Base-by-base conservation (phyloP, 495 filamentous ascomycete genomes). In the Cenococcum geophilum region DNA sequence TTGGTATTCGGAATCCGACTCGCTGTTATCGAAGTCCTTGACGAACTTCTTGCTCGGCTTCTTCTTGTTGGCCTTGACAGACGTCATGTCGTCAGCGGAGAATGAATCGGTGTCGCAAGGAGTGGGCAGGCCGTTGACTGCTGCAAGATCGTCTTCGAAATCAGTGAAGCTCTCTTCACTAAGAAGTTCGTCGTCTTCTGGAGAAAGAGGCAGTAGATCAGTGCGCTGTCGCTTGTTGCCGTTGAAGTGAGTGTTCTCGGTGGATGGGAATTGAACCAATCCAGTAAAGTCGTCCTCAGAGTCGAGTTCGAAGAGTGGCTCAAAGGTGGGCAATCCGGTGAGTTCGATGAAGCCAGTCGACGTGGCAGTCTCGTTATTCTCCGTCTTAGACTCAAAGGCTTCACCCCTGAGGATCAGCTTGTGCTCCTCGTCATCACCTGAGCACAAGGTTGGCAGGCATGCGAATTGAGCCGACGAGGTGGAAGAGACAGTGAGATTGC, bases 251-350 rank as follows among this genome's bases (percentile, higher is more conserved):
- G 83, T 76, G 71, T 83, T 86, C 45, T 79, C 78, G 34, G 78
- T 78, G 36, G 82, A 73, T 58, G 82, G 78, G 65, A 91, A 86
- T 59, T 86, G 84, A 60, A 92, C 86, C 9, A 96, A 79, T 50
- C 84, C 83, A 73, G 83, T 86, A 67, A 95, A 87, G 66, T 95
- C 91, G 78, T 93, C 91, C 37, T 96, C 92, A 0, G 89, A 92
- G 73, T 96, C 93, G 54, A 96, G 82, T 66, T 96, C 92, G 21
- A 90, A 92, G 60, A 95, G 82, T 61, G 89, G 87, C 68, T 95
- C 88, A 61, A 97, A 92, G 37, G 77, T 78, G 1, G 87, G 86
- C 27, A 92, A 79, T n/a, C 80, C 82, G 76, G 80, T 79, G 66
- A 85, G 82, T 35, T 80, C 78, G 55, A 84, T 79, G 23, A 77